Conservation (phyloP, 805 yeast species). For the Yamadazyma laniorum region DNA sequence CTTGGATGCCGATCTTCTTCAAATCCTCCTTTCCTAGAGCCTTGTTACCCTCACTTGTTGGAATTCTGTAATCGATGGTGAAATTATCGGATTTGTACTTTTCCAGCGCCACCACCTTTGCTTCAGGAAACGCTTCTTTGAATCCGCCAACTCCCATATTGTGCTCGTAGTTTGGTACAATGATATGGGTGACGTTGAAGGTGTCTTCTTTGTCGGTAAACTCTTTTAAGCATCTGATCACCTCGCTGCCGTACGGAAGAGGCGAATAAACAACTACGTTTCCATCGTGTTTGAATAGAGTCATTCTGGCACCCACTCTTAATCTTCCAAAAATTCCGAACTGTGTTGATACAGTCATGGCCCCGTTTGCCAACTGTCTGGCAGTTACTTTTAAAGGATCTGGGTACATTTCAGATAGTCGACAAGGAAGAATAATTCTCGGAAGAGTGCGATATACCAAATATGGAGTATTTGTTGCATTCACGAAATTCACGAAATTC, state of each 20-base stretch:
- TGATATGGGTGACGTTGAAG: slow-evolving; percentile 44
- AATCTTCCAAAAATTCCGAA: slow-evolving; percentile 28
- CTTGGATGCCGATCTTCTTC: slow-evolving; percentile 31
- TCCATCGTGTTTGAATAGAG: slow-evolving; percentile 30
- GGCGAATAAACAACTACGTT: slow-evolving; percentile 52
- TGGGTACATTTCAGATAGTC: slow-evolving; percentile 20
- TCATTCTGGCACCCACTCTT: slow-evolving; percentile 45
- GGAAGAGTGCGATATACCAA: no score
- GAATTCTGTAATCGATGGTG: slow-evolving; percentile 41
- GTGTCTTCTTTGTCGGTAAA: slow-evolving; percentile 31
- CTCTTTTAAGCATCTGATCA: slow-evolving; percentile 36
- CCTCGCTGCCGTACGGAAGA: slow-evolving; percentile 51
- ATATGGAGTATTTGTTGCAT: no score
- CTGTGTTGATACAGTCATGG: slow-evolving; percentile 32
- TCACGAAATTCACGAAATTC: not conserved
- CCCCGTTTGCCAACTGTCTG: slow-evolving; percentile 31
- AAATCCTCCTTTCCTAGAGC: slow-evolving; percentile 23
- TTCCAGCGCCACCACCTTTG: slow-evolving; percentile 55
- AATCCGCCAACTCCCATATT: slow-evolving; percentile 58
- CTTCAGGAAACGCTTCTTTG: slow-evolving; percentile 47
- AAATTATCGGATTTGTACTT: slow-evolving; percentile 27
- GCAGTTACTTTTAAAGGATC: slow-evolving; percentile 27
- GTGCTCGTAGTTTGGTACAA: slow-evolving; percentile 65
- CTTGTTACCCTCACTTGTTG: slow-evolving; percentile 33
- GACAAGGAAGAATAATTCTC: no score